Evolutionary conservation across 306 rosid species (phyloP).

Genomic region (Neltuma alba): DNA sequence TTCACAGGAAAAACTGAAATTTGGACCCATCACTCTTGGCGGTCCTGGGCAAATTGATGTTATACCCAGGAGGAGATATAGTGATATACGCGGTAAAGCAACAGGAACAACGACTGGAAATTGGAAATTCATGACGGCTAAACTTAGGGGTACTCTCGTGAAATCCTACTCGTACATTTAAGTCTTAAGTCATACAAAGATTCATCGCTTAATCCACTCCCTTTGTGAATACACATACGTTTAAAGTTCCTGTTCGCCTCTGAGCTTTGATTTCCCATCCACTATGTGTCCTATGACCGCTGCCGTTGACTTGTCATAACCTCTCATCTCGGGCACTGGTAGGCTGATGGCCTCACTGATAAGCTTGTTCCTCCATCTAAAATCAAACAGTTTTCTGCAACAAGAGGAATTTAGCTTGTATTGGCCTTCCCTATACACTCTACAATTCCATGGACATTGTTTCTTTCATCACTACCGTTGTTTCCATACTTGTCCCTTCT

Average conservation of each 20-base stretch:
- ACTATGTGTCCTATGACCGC: neutral
- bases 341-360: neutral
- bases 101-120: too few species aligned
- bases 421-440: neutral
- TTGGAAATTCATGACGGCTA: too few species aligned
- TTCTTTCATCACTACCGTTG: too few species aligned
- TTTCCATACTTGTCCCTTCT: too few species aligned
- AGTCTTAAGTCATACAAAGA: neutral
- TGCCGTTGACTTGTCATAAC: neutral
- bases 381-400: neutral
- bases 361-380: neutral
- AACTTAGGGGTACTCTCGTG: too few species aligned
- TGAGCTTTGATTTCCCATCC: neutral
- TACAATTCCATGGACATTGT: too few species aligned
- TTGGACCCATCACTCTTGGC: too few species aligned
- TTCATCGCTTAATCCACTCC: neutral
- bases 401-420: neutral
- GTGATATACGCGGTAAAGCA: too few species aligned
- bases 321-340: neutral
- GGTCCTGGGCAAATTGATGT: too few species aligned
- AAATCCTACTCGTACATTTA: neutral
- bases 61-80: too few species aligned
- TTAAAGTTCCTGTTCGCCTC: neutral
- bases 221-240: too few species aligned
- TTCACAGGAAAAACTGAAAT: too few species aligned